A percentile compares a stretch with the other conserved stretches of the same genome.
These are phyloP conservation scores for Lactifluus subvellereus DNA, from an alignment of 768 basidiomycete genomes.

Conservation along the genomic window DNA sequence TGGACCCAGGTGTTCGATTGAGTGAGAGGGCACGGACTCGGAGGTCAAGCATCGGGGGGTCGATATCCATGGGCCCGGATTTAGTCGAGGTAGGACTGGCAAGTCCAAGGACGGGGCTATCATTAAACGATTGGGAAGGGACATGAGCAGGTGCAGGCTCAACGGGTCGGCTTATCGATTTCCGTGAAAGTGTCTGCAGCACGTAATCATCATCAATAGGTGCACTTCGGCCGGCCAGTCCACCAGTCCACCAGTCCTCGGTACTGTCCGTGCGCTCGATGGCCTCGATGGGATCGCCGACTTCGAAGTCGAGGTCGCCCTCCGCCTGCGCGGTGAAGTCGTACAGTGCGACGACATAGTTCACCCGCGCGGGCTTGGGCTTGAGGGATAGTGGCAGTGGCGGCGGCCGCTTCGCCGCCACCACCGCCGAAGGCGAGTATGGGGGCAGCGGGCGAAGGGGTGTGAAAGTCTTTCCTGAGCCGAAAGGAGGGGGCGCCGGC, in stretches of 20 bases:
- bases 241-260: constrained; percentile 98
- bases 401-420: constrained; percentile 64
- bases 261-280: constrained; percentile 73
- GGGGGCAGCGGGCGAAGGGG: constrained; percentile 35
- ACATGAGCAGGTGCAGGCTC: too few relatives aligned
- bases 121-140: too few relatives aligned
- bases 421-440: constrained; percentile 35
- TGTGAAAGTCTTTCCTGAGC: constrained; percentile 39
- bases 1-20: too few relatives aligned
- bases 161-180: too few relatives aligned
- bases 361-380: constrained; percentile 60
- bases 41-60: too few relatives aligned
- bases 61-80: too few relatives aligned
- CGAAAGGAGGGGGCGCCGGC: constrained; percentile 31
- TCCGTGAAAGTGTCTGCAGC: too few relatives aligned
- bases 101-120: too few relatives aligned
- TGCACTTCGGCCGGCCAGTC: constrained; percentile 55
- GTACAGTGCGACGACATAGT: constrained; percentile 89
- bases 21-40: too few relatives aligned
- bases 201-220: too few relatives aligned
- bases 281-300: constrained; percentile 87
- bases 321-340: constrained; percentile 94
- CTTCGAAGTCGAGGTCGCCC: constrained; percentile 85
- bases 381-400: constrained; percentile 92
- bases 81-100: too few relatives aligned